phyloP scores from a whole-genome alignment of 257 asterid species.

The Gynochthodes officinalis region DNA sequence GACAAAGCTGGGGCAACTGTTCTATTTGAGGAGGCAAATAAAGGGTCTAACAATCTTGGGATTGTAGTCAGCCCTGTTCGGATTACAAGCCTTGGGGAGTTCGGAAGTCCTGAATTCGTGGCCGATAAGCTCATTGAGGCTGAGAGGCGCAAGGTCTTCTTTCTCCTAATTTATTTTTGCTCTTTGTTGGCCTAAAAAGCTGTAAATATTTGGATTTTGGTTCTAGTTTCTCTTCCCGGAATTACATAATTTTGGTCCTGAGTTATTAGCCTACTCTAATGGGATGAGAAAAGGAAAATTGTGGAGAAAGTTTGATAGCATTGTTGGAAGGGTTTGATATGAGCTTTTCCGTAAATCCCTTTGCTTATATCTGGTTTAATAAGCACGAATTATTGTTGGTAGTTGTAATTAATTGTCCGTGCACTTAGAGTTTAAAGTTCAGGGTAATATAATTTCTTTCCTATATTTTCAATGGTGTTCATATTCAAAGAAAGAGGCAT shows the following conservation, averaged over 20 bases:
- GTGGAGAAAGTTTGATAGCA: background rate
- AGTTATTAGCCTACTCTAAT: background rate
- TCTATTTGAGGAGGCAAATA: conserved; percentile 59
- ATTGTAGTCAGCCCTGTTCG: conserved; percentile 81
- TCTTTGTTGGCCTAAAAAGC: background rate
- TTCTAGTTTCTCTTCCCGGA: conserved; percentile 3
- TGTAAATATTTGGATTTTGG: background rate
- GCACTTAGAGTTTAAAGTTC: background rate
- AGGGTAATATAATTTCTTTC: background rate
- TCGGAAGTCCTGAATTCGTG: conserved; percentile 83
- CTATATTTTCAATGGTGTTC: background rate
- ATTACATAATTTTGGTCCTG: background rate
- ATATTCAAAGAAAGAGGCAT: background rate
- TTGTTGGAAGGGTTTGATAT: background rate
- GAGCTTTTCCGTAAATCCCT: background rate
- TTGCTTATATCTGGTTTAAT: no score
- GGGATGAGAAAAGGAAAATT: background rate
- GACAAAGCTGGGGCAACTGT: conserved; percentile 92
- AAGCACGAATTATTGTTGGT: background rate
- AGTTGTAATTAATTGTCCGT: background rate
- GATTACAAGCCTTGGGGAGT: conserved; percentile 61
- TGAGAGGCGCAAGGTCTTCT: conserved; percentile 71
- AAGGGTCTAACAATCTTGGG: conserved; percentile 74
- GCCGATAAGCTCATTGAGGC: conserved; percentile 89
- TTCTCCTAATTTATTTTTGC: background rate